Evolutionary conservation across 2,329 filamentous ascomycete species (phyloP), one percentile per base, ranked within the genome.

Genomic region (Fusarium anthophilum): DNA sequence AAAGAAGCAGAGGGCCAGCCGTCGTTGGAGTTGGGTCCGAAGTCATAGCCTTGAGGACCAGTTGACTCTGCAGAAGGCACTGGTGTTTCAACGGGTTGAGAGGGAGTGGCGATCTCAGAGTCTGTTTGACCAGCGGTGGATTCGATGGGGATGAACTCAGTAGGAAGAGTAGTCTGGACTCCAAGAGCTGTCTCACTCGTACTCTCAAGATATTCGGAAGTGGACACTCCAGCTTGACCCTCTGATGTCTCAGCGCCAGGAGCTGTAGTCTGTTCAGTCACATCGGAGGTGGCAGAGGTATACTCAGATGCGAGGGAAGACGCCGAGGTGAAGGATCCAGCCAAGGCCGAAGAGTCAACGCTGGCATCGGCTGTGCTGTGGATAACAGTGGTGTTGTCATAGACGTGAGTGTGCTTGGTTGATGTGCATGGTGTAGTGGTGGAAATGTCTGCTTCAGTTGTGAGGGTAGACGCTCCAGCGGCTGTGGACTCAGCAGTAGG

Each of bases 301-400:
- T 64, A 65, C 0, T 9, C 51, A 20, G 45, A 66, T 14, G 12
- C 55, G 14, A 28, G n/a, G 2, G 75, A 66, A 17, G 67, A 71
- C 4, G 64, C 47, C 5, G 53, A 45, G 0, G 64, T 65, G 39
- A 68, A 59, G 4, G 56, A 63, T 1, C 58, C 66, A 6, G 74
- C 63, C 5, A 66, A 38, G 20, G 68, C 66, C 5, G 69, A 64
- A 6, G 76, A 78, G 6, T 63, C 66, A 6, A 62, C 39, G 4
- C 47, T 73, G 8, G 51, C 20, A 13, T 44, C 30, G 7, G 35
- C 51, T 0, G 68, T 77, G 10, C 44, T 75, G 13, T 72, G 65
- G 2, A 68, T 12, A 5, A 75, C 18, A 9, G 72, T 75, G 4
- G 72, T 66, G 37, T 78, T 78, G 4, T 51, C 56, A 20, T 73